Percentiles rank a stretch among this genome's conserved stretches.
phyloP scores from a whole-genome alignment of 2,329 filamentous ascomycete genomes.

The Diplodia intermedia region DNA sequence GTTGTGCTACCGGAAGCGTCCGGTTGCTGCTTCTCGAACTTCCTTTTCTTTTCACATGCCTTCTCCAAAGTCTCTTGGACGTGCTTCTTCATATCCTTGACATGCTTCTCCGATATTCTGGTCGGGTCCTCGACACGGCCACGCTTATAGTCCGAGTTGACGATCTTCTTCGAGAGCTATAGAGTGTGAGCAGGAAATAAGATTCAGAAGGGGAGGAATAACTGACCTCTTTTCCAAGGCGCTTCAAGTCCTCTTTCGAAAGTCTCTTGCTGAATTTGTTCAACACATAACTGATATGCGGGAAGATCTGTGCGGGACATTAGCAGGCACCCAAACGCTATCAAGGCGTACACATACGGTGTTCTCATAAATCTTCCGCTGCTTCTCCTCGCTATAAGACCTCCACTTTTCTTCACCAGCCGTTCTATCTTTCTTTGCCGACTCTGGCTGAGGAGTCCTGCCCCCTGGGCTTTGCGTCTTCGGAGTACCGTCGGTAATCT shows the following conservation, averaged over 20 bases:
- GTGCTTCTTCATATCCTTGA: conserved; percentile 81
- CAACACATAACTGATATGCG: conserved; percentile 82
- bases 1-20: conserved; percentile 32
- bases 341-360: conserved; percentile 66
- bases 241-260: conserved; percentile 76
- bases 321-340: conserved; percentile 30
- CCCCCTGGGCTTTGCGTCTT: conserved; percentile 58
- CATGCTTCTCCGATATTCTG: conserved; percentile 76
- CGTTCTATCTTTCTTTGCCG: conserved; percentile 62
- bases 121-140: conserved; percentile 84
- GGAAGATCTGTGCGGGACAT: conserved; percentile 68
- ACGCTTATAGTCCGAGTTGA: conserved; percentile 90
- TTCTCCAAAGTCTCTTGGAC: conserved; percentile 88
- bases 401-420: conserved; percentile 70
- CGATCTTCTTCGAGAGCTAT: conserved; percentile 74
- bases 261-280: conserved; percentile 88
- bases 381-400: conserved; percentile 76
- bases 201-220: background rate
- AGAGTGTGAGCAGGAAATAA: conserved; percentile 45
- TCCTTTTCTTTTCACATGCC: conserved; percentile 77
- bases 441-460: conserved; percentile 69
- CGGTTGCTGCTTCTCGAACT: conserved; percentile 62
- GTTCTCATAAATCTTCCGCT: conserved; percentile 94
- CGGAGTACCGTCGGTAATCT: conserved; percentile 74
- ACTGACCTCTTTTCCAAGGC: conserved; percentile 67